Conservation (phyloP, 2,329 filamentous ascomycete genomes). For the Leptographium radiaticola region DNA sequence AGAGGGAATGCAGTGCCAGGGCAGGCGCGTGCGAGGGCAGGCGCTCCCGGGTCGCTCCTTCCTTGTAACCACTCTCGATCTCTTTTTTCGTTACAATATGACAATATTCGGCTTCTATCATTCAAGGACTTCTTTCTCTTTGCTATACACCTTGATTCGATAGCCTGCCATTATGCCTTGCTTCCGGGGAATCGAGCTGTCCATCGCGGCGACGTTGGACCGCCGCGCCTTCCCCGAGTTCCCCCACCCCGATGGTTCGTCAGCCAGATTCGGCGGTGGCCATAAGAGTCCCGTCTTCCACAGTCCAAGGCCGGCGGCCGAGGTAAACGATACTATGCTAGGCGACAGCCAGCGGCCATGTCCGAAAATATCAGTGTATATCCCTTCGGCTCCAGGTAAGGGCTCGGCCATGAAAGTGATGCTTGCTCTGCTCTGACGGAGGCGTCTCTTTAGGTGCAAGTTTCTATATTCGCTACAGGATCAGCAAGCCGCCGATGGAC, state of each 20-base stretch:
- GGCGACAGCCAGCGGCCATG: slow-evolving; percentile 17
- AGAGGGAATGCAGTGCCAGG: too few species aligned
- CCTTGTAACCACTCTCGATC: too few species aligned
- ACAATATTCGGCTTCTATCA: slow-evolving; percentile 22
- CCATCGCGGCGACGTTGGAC: slow-evolving; percentile 22
- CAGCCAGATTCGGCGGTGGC: slow-evolving; percentile 20
- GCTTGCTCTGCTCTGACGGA: background rate
- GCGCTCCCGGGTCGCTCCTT: background rate
- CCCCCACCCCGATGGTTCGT: slow-evolving; percentile 38
- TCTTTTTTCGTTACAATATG: too few species aligned
- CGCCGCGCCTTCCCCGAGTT: slow-evolving; percentile 35
- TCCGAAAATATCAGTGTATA: slow-evolving; percentile 39
- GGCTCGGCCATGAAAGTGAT: background rate
- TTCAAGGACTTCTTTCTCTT: background rate
- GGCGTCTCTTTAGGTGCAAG: slow-evolving; percentile 26
- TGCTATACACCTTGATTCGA: background rate
- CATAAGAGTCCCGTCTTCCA: background rate
- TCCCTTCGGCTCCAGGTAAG: slow-evolving; percentile 40
- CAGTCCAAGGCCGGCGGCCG: slow-evolving; percentile 2
- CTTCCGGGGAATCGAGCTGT: slow-evolving; percentile 34
- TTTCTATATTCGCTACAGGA: slow-evolving; percentile 38
- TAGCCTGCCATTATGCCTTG: slow-evolving; percentile 27
- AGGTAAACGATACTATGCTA: background rate
- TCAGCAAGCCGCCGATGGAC: slow-evolving; percentile 21
- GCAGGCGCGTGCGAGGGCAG: too few species aligned